These are phyloP conservation scores for Gymnopus androsaceus DNA, from an alignment of 1,284 basidiomycete genomes.

Conservation along the genomic window DNA sequence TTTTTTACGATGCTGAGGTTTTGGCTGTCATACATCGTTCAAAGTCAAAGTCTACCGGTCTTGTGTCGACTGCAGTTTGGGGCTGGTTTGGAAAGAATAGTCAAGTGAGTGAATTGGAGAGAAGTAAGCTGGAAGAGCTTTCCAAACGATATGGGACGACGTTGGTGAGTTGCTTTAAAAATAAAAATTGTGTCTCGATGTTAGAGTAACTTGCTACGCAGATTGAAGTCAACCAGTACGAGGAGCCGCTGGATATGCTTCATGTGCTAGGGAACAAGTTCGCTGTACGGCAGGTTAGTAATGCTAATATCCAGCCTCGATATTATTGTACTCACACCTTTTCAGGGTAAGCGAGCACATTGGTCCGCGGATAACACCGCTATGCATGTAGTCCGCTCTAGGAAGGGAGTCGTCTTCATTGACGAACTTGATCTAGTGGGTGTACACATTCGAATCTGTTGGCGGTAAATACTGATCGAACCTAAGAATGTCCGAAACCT, in stretches of 20 bases:
- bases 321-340: slow-evolving; percentile 7
- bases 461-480: slow-evolving; percentile 7
- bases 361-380: slow-evolving; percentile 79
- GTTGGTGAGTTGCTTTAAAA: slow-evolving; percentile 42
- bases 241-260: slow-evolving; percentile 64
- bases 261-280: slow-evolving; percentile 65
- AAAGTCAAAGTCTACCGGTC: slow-evolving; percentile 62
- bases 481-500: slow-evolving; percentile 62
- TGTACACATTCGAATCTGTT: slow-evolving; percentile 23
- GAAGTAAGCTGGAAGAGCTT: slow-evolving; percentile 66
- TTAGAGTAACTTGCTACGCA: slow-evolving; percentile 24
- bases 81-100: slow-evolving; percentile 66
- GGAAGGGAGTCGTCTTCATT: slow-evolving; percentile 54
- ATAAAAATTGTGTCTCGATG: neutral
- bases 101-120: slow-evolving; percentile 55
- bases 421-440: slow-evolving; percentile 73
- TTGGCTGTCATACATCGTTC: slow-evolving; percentile 67
- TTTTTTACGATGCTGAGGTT: slow-evolving; percentile 75
- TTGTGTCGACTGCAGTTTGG: slow-evolving; percentile 72
- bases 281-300: slow-evolving; percentile 63
- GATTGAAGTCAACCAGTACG: slow-evolving; percentile 56
- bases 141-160: slow-evolving; percentile 69
- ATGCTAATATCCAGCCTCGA: neutral
- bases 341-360: slow-evolving; percentile 65
- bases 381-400: slow-evolving; percentile 69